Base-by-base conservation (phyloP, 108 stramenopile species). In the Fragilaria crotonensis region DNA sequence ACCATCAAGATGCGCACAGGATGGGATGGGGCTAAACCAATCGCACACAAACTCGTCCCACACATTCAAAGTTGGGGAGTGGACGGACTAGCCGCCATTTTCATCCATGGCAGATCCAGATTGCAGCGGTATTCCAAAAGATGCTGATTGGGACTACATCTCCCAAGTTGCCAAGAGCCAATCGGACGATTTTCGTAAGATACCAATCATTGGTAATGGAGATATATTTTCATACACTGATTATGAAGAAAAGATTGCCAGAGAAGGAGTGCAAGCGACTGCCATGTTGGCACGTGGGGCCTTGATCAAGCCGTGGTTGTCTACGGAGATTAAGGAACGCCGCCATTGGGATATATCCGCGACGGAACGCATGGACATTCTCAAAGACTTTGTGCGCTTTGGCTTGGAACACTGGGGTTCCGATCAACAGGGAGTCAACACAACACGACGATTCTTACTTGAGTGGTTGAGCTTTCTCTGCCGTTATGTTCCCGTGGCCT, bases 301-400 rank as follows among this genome's bases (percentile, higher is more conserved):
- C 2, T 76, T 99, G 45, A 97, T 98, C 70, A 98, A 98, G 72
- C 98, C 98, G 2, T 99, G 98, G 98, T 73, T 99, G 23, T 95
- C 96, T 4, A 96, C 80, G 3, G 98, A 99, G 62, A 95, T 99
- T 48, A 98, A 99, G 67, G 96, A 96, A 66, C 67, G 83, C 22
- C 62, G 94, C 2, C 78, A 95, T 62, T 93, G 88, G 90, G 98
- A 99, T 68, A 98, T 98, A 22, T 89, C 88, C 26, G 86, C 94
- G 11, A 51, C 87, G 2, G 98, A 99, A 59, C 71, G 98, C 9
- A 57, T 99, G 18, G 97, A 97, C 49, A 95, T 97, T 52, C 59
- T 95, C 26, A 93, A 95, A 65, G 81, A 93, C 30, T 98, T 95
- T 63, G 81, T 79, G 18, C 77, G 75, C 27, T 96, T 85, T 64